Evolutionary conservation across 805 yeast species (phyloP).

Genomic region (Yamadazyma paraphyllophila): DNA sequence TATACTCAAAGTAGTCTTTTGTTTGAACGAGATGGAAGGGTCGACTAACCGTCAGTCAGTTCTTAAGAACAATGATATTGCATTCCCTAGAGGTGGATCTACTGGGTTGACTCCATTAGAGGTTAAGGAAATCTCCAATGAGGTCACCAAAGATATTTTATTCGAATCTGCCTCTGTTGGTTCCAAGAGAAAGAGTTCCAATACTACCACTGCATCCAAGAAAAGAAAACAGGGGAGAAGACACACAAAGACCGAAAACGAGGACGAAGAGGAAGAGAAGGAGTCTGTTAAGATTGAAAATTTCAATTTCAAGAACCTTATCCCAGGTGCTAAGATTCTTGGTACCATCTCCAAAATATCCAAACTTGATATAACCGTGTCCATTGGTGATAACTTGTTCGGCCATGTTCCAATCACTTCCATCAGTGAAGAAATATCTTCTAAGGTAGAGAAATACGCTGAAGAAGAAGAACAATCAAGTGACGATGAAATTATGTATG

Average conservation of each 20-base stretch:
- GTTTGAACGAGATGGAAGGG: conserved; percentile 5
- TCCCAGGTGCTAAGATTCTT: conserved; percentile 69
- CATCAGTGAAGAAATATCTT: conserved; percentile 62
- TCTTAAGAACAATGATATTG: conserved; percentile 39
- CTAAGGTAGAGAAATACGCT: conserved; percentile 53
- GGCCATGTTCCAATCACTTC: conserved; percentile 78
- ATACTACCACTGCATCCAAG: conserved; percentile 24
- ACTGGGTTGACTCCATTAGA: conserved; percentile 85
- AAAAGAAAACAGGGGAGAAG: conserved; percentile 24
- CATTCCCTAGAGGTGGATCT: conserved; percentile 96
- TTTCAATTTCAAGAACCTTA: conserved; percentile 58
- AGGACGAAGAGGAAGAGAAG: conserved; percentile 23
- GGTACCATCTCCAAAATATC: conserved; percentile 71
- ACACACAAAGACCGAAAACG: conserved; percentile 13
- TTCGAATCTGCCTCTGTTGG: conserved; percentile 52
- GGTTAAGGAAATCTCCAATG: conserved; percentile 87
- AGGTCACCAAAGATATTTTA: conserved; percentile 84
- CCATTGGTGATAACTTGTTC: conserved; percentile 75
- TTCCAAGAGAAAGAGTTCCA: conserved; percentile 26
- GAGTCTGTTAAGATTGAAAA: conserved; percentile 55
- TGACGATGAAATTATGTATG: conserved; percentile 31
- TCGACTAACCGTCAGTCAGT: conserved; percentile 6
- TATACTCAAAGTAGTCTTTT: background rate
- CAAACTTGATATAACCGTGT: conserved; percentile 60
- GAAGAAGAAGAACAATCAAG: conserved; percentile 42